phyloP scores from a whole-genome alignment of 805 yeast genomes.

The Starmerella davenportii region DNA sequence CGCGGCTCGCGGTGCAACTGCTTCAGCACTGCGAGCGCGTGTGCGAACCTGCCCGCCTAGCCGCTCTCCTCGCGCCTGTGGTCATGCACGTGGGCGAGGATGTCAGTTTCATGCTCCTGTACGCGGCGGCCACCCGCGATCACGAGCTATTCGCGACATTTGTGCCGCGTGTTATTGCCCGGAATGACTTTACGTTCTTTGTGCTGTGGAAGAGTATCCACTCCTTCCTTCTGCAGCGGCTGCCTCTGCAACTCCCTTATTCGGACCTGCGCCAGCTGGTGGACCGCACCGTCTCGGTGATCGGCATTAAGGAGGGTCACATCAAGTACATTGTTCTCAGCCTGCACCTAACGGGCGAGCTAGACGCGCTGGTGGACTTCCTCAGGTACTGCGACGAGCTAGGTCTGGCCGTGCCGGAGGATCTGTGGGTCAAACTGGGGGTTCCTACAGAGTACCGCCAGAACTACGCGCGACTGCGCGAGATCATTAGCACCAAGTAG shows the following conservation, averaged over 20 bases:
- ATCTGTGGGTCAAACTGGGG: neutral
- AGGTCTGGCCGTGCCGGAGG: neutral
- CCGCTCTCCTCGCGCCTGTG: neutral
- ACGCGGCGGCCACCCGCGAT: neutral
- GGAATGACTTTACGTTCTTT: neutral
- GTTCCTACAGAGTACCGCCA: neutral
- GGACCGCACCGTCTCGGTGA: neutral
- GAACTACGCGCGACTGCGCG: neutral
- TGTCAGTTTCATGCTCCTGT: neutral
- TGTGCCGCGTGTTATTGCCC: neutral
- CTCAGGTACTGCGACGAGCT: neutral
- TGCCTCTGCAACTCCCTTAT: neutral
- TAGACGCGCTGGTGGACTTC: neutral
- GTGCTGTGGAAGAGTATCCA: too few relatives aligned
- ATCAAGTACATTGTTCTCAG: neutral
- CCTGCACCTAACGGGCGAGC: neutral
- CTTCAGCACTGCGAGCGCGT: too few relatives aligned
- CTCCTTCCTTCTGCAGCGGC: too few relatives aligned
- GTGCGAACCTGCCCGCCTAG: too few relatives aligned
- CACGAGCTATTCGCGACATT: neutral
- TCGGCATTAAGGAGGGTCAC: neutral
- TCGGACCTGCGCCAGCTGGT: neutral
- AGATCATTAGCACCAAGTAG: neutral
- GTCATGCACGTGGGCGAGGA: neutral
- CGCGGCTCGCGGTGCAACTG: neutral